Evolutionary conservation across 192 early-diverging fungal species (phyloP).

Genomic region (Dissophora globulifera): DNA sequence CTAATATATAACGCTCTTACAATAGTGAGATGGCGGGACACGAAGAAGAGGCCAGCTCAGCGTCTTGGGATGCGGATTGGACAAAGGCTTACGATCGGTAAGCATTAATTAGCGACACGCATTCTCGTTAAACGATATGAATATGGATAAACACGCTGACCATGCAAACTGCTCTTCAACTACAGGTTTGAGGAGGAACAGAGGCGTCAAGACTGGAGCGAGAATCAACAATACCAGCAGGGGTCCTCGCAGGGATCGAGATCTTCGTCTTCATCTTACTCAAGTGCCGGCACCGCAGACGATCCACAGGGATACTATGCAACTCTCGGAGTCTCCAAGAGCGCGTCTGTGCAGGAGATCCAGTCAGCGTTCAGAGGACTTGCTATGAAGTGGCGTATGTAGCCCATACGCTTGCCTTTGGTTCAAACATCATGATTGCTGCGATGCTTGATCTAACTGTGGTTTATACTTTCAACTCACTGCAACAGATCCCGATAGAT

Average conservation of each 20-base stretch:
- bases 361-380: constrained; percentile 63
- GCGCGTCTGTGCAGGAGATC: constrained; percentile 56
- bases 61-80: constrained; percentile 61
- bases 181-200: constrained; percentile 53
- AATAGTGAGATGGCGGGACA: constrained; percentile 53
- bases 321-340: constrained; percentile 40
- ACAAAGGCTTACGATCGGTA: constrained; percentile 58
- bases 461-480: not conserved
- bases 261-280: constrained; percentile 12
- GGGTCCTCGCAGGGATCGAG: constrained; percentile 19
- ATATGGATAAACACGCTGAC: too few relatives aligned
- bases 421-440: not conserved
- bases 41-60: constrained; percentile 42
- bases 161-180: too few relatives aligned
- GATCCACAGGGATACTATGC: constrained; percentile 62
- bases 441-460: not conserved
- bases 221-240: constrained; percentile 43
- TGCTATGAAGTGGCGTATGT: constrained; percentile 55
- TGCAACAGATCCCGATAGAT: constrained; percentile 57
- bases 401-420: not conserved
- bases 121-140: too few relatives aligned
- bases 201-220: constrained; percentile 44
- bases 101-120: not conserved
- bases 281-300: constrained; percentile 2
- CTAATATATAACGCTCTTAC: not conserved